phyloP scores from a whole-genome alignment of 2,329 filamentous ascomycete genomes.

The Apiospora koreana region DNA sequence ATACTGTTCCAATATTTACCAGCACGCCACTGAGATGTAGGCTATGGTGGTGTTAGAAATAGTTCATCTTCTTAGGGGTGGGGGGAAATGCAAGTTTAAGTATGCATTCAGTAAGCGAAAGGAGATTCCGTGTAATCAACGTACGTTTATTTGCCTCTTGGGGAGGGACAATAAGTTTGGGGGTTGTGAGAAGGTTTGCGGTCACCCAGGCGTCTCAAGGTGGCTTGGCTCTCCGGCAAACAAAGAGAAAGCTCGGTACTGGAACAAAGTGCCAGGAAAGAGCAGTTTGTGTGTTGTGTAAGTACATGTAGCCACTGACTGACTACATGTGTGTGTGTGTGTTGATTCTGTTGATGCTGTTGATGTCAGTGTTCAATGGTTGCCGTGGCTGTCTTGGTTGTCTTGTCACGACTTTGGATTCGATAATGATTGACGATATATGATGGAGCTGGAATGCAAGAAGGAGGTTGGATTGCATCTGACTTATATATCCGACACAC shows the following conservation, averaged over 20 bases:
- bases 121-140: background rate
- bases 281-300: background rate
- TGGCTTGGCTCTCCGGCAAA: background rate
- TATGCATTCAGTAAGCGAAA: background rate
- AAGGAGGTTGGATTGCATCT: background rate
- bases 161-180: background rate
- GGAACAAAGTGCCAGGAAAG: background rate
- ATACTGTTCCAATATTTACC: background rate
- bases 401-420: background rate
- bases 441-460: background rate
- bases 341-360: no score
- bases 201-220: background rate
- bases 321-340: constrained; percentile 1
- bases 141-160: background rate
- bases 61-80: background rate
- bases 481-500: background rate
- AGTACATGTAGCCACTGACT: background rate
- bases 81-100: background rate
- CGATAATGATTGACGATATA: background rate
- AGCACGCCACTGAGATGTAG: background rate
- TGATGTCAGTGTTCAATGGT: background rate
- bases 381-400: no score
- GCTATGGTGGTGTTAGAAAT: background rate
- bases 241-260: background rate
- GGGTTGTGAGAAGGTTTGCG: background rate